Conservation (phyloP, 805 yeast genomes). For the Candida patagonica region DNA sequence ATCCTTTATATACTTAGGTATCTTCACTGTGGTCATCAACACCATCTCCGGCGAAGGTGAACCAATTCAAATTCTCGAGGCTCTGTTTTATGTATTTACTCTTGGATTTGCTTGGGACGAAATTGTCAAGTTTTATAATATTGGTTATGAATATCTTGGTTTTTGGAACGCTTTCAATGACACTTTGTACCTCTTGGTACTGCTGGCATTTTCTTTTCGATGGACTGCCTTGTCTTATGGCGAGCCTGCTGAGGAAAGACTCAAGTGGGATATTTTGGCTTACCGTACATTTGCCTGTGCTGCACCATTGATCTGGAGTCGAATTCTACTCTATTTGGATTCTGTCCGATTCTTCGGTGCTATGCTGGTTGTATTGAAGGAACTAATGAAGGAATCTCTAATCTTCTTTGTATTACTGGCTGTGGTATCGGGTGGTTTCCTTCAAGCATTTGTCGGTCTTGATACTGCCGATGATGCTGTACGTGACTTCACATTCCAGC, state of each 20-base stretch:
- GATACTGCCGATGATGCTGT: conserved; percentile 63
- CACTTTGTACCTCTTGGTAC: conserved; percentile 48
- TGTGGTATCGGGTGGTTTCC: conserved; percentile 67
- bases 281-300: conserved; percentile 68
- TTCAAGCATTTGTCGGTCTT: conserved; percentile 79
- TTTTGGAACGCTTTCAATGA: conserved; percentile 79
- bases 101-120: conserved; percentile 62
- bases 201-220: conserved; percentile 47
- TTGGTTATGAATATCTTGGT: conserved; percentile 62
- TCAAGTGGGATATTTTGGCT: conserved; percentile 41
- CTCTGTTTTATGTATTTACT: conserved; percentile 52
- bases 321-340: conserved; percentile 67
- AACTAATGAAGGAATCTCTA: conserved; percentile 81
- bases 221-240: conserved; percentile 28
- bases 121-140: conserved; percentile 58
- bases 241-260: conserved; percentile 4
- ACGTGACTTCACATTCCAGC: conserved; percentile 59
- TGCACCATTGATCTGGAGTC: conserved; percentile 81
- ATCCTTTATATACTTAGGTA: conserved; percentile 49
- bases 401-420: conserved; percentile 66
- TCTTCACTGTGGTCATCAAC: conserved; percentile 60
- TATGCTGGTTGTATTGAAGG: conserved; percentile 75
- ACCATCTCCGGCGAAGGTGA: conserved; percentile 7
- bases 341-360: conserved; percentile 78
- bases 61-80: conserved; percentile 32